Conservation (phyloP, 257 asterid species). For the Solanum ahanhuiri region DNA sequence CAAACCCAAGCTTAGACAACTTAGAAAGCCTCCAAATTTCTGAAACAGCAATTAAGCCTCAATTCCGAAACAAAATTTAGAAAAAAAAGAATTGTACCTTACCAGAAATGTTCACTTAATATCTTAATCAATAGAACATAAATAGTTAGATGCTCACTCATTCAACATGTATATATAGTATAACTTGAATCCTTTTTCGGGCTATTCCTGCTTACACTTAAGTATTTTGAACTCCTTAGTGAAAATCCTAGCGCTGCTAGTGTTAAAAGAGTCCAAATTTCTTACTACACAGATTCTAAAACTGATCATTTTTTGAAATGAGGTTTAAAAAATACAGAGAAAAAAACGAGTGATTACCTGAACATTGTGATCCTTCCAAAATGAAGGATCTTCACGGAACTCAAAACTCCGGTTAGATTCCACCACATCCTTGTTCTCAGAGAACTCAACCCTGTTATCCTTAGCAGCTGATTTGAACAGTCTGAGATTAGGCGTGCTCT, state of each 20-base stretch:
- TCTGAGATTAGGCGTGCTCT: conserved; percentile 55
- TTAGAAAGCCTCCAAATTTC: not conserved
- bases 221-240: not conserved
- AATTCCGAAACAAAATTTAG: not conserved
- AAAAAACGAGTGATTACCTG: conserved; percentile 35
- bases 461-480: conserved; percentile 36
- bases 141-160: not conserved
- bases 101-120: not conserved
- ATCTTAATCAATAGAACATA: not conserved
- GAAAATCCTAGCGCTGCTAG: not conserved
- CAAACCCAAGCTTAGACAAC: not conserved
- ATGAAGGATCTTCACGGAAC: conserved; percentile 47
- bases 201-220: not conserved
- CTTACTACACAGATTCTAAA: not conserved
- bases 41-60: not conserved
- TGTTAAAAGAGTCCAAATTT: not conserved
- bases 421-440: conserved; percentile 25
- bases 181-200: not conserved
- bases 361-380: conserved; percentile 85
- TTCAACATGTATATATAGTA: not conserved
- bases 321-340: not conserved
- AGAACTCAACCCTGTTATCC: conserved; percentile 8
- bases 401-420: conserved; percentile 39
- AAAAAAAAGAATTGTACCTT: not conserved
- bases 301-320: not conserved